Base-by-base conservation (phyloP, 1,139 yeast species). In the Yamadazyma spencermartinsiae region DNA sequence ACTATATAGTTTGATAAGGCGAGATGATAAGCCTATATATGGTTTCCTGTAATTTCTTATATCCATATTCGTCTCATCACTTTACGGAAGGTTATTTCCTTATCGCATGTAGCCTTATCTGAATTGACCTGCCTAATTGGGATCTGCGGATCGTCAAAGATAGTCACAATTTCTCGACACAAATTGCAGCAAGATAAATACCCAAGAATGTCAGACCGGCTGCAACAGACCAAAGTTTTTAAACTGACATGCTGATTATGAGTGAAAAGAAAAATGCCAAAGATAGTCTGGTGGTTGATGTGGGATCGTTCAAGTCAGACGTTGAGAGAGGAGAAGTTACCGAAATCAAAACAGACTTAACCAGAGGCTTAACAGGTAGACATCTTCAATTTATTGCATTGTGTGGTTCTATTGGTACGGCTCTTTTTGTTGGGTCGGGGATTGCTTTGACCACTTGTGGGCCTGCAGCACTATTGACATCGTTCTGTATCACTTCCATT, bases 361-460 rank as follows among this genome's bases (percentile, higher is more conserved):
- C 63, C 31, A 56, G 71, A 52, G 72, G 72, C 4, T 52, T 68
- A 36, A 64, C 65, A 49, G 55, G 67, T 18, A 59, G 74, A 48
- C 73, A 68, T 42, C 64, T 65, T 20, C 66, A 61, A 40, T 57
- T 68, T 44, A 61, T 68, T 41, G 69, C 71, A 20, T 56, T 67
- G 39, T 71, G 72, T 40, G 73, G 72, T 36, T 64, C 68, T 39
- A 66, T 67, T 40, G 72, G 73, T 34, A 64, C 70, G 1, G 72
- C 70, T 37, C 54, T 65, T 34, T 65, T 65, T 42, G 60, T 75
- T 34, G 77, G 78, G 36, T 61, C 75, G 2, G 80, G 80, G 41
- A 57, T 71, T 18, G 67, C 72, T 7, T 58, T 76, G 31, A 53
- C 68, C 11, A 43, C 51, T n/a, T 65, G 74, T 54, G 82, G 63